phyloP scores from a whole-genome alignment of 2,329 filamentous ascomycete genomes.

The Amylocarpus encephaloides region DNA sequence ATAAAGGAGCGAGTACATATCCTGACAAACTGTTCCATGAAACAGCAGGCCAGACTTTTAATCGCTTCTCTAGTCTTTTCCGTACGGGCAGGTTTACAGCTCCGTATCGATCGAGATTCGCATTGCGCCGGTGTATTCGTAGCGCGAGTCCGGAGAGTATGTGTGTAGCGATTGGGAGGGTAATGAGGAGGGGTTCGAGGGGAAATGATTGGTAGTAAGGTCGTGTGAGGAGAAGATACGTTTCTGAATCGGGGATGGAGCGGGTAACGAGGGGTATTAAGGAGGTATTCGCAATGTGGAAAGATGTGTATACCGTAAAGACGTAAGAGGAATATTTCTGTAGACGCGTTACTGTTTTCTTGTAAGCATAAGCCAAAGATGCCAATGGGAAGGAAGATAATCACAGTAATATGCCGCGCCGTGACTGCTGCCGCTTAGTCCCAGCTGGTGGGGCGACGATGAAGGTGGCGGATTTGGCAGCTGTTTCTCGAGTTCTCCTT shows the following conservation, averaged over 20 bases:
- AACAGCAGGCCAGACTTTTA: conserved; percentile 51
- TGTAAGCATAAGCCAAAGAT: neutral
- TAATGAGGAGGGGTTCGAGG: conserved; percentile 73
- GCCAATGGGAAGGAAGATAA: conserved; percentile 25
- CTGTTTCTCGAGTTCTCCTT: conserved; percentile 42
- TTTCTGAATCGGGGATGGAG: conserved; percentile 69
- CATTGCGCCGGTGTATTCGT: conserved; percentile 65
- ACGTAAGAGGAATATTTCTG: conserved; percentile 89
- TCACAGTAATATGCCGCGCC: conserved; percentile 70
- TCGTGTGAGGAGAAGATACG: conserved; percentile 82
- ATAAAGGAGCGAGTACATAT: conserved; percentile 59
- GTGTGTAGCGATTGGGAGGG: conserved; percentile 67
- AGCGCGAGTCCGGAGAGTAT: conserved; percentile 70
- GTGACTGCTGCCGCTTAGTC: conserved; percentile 57
- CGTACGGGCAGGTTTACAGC: conserved; percentile 48
- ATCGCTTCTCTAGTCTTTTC: conserved; percentile 36
- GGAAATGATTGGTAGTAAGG: conserved; percentile 85
- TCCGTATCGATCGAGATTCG: conserved; percentile 70
- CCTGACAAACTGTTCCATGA: conserved; percentile 67
- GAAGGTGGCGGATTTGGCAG: conserved; percentile 32
- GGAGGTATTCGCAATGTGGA: conserved; percentile 78
- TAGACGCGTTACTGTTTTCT: conserved; percentile 57
- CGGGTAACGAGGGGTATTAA: conserved; percentile 69
- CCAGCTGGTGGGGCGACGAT: conserved; percentile 37
- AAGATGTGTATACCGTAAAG: conserved; percentile 66